Conservation (phyloP, 129 eudicot genomes). For the Daucus carota region DH1_v3.0 NC_030381.2:48727501-48728000, state of each 20-base stretch:
- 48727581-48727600: not conserved
- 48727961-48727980: no score
- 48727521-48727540: not conserved
- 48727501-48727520: no score
- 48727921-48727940: no score
- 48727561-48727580: not conserved
- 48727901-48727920: no score
- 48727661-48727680: not conserved
- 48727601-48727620: not conserved
- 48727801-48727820: not conserved
- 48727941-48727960: no score
- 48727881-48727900: not conserved
- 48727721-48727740: not conserved
- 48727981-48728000: no score
- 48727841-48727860: not conserved
- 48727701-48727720: conserved; percentile 1
- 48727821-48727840: not conserved
- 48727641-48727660: not conserved
- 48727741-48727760: not conserved
- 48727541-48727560: not conserved
- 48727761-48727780: not conserved
- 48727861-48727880: not conserved
- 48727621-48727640: not conserved
- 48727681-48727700: not conserved
- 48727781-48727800: not conserved